phyloP scores from a whole-genome alignment of 2,329 filamentous ascomycete genomes.

The Ceratocystis papillata region DNA sequence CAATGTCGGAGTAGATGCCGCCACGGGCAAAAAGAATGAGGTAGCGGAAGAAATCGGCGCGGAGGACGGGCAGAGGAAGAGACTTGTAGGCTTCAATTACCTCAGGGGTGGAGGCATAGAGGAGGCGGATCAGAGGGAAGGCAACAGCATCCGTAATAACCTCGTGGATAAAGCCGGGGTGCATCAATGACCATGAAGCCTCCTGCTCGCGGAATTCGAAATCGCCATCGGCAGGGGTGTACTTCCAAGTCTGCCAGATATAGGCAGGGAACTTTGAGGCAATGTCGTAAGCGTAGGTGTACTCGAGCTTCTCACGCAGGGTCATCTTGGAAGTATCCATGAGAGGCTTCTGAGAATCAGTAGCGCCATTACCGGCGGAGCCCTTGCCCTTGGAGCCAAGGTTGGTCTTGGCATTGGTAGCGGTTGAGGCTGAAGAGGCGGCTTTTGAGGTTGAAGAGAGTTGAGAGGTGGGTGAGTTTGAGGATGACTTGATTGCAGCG shows the following conservation, averaged over 20 bases:
- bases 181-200: slow-evolving; percentile 75
- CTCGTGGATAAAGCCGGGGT: slow-evolving; percentile 90
- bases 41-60: slow-evolving; percentile 71
- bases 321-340: slow-evolving; percentile 62
- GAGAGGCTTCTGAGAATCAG: slow-evolving; percentile 48
- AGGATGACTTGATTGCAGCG: slow-evolving; percentile 25
- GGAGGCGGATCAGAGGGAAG: slow-evolving; percentile 65
- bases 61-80: slow-evolving; percentile 62
- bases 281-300: slow-evolving; percentile 88
- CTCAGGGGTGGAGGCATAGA: slow-evolving; percentile 75
- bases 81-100: slow-evolving; percentile 66
- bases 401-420: slow-evolving; percentile 15
- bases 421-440: slow-evolving; percentile 12
- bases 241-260: slow-evolving; percentile 99
- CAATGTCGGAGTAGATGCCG: slow-evolving; percentile 77
- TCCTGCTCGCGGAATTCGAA: slow-evolving; percentile 78
- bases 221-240: slow-evolving; percentile 61
- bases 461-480: slow-evolving; percentile 29
- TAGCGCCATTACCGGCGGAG: slow-evolving; percentile 26
- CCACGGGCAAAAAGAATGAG: slow-evolving; percentile 53
- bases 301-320: slow-evolving; percentile 70
- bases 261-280: slow-evolving; percentile 86
- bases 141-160: slow-evolving; percentile 90
- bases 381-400: not conserved
- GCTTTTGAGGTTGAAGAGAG: slow-evolving; percentile 28